Evolutionary conservation across 2,329 filamentous ascomycete genomes (phyloP), one percentile per base, ranked within the genome.

Genomic region (Colletotrichum acutatum): DNA sequence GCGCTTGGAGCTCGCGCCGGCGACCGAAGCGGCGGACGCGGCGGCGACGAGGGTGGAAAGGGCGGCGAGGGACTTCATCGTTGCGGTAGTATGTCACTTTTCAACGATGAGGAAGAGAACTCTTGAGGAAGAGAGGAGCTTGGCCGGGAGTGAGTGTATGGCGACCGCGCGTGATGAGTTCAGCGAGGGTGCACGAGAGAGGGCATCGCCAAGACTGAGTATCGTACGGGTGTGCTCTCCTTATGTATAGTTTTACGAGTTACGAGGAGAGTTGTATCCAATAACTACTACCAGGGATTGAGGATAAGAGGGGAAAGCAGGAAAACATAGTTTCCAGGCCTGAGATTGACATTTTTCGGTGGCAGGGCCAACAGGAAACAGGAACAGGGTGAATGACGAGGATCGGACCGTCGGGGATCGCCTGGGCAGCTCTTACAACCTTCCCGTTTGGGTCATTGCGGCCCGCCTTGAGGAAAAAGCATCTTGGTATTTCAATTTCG

Each of bases 31-130:
- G 24, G 72, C 72, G 8, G 72, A 63, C 30, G 72, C 72, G 26
- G 62, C 56, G 32, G 72, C 68, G 26, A 68, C 16, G 54, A 74
- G 28, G 49, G 72, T 34, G 60, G 65, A 67, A 12, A 74, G 49
- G 57, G 58, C 61, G 30, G 61, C 49, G 34, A 75, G 57, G 52
- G 56, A 63, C 74, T 69, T 74, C 74, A 75, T 75, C 49, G 52
- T 42, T 42, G 37, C 37, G 37, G 14, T 19, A 5, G 37, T 42
- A 7, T 69, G 58, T 68, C 8, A 49, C 32, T 24, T 24, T 34
- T 9, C 8, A 16, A 37, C 8, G 19, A n/a, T 6, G 57, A 42
- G 37, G 3, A 6, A 65, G 32, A 30, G 30, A 49, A n/a, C 42
- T 49, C 42, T 52, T 54, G 24, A 53, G 52, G 9, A 12, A 30